Evolutionary conservation across 2,329 filamentous ascomycete species (phyloP), one percentile per base, ranked within the genome.

Genomic region (Cordyceps fumosorosea): DNA sequence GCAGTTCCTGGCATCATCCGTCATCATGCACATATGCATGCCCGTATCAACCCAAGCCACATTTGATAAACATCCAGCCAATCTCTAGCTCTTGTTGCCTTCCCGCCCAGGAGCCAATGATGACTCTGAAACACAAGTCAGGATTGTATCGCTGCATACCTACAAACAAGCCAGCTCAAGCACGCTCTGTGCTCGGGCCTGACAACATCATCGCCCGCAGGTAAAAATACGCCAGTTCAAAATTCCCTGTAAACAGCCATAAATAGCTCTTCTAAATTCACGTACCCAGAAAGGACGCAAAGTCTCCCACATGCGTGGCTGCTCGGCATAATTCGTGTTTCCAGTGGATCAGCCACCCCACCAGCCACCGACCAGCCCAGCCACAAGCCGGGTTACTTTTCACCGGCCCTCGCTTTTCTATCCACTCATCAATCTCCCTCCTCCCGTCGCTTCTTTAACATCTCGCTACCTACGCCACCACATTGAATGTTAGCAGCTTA

Each of bases 41-140:
- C 34, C 51, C 45, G 45, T 50, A 58, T 58, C 32, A 42, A 18
- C 16, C 26, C 44, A 51, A 58, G 56, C 56, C 56, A 42, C 56
- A 26, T 20, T 42, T 42, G 45, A 51, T 51, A 58, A 58, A 51
- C 56, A 58, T 8, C 22, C 45, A 26, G 45, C 56, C 56, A 58
- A 58, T 58, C 56, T 16, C 47, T 16, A 3, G 24, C 14, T 48
- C 29, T 16, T 29, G 14, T n/a, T 12, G 29, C 10, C 10, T 24
- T 24, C 16, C 10, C 18, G 16, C 22, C 32, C 2, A n/a, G 44
- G 29, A 16, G 14, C 32, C 44, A 51, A n/a, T 29, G 32, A 14
- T 34, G 34, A 42, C 47, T 44, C 47, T 58, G 56, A 58, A 58
- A 58, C 56, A 42, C 56, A 24, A 18, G 11, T 29, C 24, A 11